Conservation (phyloP, 2,329 filamentous ascomycete genomes). For the Sporothrix luriei region DNA sequence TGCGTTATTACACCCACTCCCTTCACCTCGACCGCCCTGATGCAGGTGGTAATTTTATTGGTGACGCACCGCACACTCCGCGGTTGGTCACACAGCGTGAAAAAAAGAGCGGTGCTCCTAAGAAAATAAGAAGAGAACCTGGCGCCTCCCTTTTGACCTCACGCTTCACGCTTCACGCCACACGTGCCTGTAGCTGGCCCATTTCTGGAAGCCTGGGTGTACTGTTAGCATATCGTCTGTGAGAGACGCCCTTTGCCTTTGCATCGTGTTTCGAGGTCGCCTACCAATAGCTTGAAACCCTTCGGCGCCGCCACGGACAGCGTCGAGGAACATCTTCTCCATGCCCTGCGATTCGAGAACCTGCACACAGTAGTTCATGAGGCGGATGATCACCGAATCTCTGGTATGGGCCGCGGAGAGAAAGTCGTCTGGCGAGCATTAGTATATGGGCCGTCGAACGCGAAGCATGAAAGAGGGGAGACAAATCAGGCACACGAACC, state of each 20-base stretch:
- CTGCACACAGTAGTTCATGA: constrained; percentile 57
- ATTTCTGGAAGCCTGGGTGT: constrained; percentile 47
- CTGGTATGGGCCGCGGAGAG: constrained; percentile 49
- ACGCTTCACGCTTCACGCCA: constrained; percentile 53
- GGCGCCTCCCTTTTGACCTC: background rate
- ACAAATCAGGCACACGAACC: constrained; percentile 47
- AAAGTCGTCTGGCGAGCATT: constrained; percentile 46
- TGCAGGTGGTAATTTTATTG: background rate
- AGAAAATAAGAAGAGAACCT: background rate
- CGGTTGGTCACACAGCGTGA: background rate
- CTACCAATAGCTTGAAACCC: constrained; percentile 57
- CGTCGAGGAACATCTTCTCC: constrained; percentile 59
- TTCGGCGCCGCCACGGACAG: constrained; percentile 54
- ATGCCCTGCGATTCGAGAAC: constrained; percentile 54
- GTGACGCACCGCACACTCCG: background rate
- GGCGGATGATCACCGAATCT: constrained; percentile 55
- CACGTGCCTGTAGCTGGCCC: constrained; percentile 60
- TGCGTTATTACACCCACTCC: background rate
- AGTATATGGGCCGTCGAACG: background rate
- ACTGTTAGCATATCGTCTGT: background rate
- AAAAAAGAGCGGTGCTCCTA: background rate
- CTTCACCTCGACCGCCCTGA: background rate
- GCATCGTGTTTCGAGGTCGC: constrained; percentile 33
- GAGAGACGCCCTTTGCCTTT: too few species aligned
- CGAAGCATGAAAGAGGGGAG: background rate